Base-by-base conservation (phyloP, 305 asterid species). In the Striga hermonthica region DNA sequence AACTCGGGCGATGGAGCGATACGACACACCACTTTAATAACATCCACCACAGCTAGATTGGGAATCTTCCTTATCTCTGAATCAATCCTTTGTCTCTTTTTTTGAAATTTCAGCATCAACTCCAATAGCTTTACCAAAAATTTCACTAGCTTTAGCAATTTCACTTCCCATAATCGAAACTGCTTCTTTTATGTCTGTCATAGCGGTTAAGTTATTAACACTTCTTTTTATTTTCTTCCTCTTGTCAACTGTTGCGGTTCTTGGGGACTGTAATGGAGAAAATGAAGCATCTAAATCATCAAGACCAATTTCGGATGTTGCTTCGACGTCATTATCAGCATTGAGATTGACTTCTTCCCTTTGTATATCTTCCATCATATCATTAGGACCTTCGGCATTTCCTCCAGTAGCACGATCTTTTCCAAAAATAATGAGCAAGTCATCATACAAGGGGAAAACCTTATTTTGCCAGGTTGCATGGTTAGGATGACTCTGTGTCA, bases 401-500 rank as follows among this genome's bases (percentile, higher is more conserved):
- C 6, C 14, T 49, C 16, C 55, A 4, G 55, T 49, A 8, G 55
- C 55, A 3, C 15, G 16, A 12, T 49, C 55, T 49, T 49, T n/a
- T 12, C 55, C 55, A 14, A 49, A 49, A 12, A 49, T 49, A 11
- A 49, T 36, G 9, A 63, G 1, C 12, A 63, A 37, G 13, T 63
- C 68, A 9, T 63, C 58, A 49, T 49, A 63, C 4, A 34, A 63
- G 0, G 12, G 48, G 14, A 48, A 63, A 31, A 58, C 3, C 14
- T 63, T 63, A 4, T 63, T 47, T 63, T 4, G 43, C 47, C 59
- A 48, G 35, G 0, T 38, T 7, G 15, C 3, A 63, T 63, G 59
- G 4, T 47, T n/a, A 63, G 47, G 47, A 34, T 63, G 59, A n/a
- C 59, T 63, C 16, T 36, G 36, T 22, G 31, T 22, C 31, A 22